phyloP scores from a whole-genome alignment of 129 eudicot genomes.

The Daucus carota region DH1_v3.0 NC_030389.2:44410001-44410500 shows the following conservation, averaged over 20 bases:
- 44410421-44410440: slow-evolving; percentile 49
- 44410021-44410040: slow-evolving; percentile 60
- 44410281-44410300: slow-evolving; percentile 44
- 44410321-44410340: slow-evolving; percentile 84
- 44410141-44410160: slow-evolving; percentile 70
- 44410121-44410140: slow-evolving; percentile 73
- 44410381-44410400: slow-evolving; percentile 47
- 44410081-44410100: slow-evolving; percentile 31
- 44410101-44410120: slow-evolving; percentile 40
- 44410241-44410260: slow-evolving; percentile 50
- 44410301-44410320: slow-evolving; percentile 73
- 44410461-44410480: slow-evolving; percentile 42
- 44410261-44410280: slow-evolving; percentile 42
- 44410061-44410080: slow-evolving; percentile 63
- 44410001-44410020: slow-evolving; percentile 46
- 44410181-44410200: slow-evolving; percentile 29
- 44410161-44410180: slow-evolving; percentile 46
- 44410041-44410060: slow-evolving; percentile 26
- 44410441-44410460: slow-evolving; percentile 51
- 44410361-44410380: slow-evolving; percentile 48
- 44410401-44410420: slow-evolving; percentile 36
- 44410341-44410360: slow-evolving; percentile 44
- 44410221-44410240: slow-evolving; percentile 71
- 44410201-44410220: slow-evolving; percentile 74
- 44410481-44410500: slow-evolving; percentile 54